Conservation (phyloP, 108 stramenopile species). For the Skeletonema potamos region DNA sequence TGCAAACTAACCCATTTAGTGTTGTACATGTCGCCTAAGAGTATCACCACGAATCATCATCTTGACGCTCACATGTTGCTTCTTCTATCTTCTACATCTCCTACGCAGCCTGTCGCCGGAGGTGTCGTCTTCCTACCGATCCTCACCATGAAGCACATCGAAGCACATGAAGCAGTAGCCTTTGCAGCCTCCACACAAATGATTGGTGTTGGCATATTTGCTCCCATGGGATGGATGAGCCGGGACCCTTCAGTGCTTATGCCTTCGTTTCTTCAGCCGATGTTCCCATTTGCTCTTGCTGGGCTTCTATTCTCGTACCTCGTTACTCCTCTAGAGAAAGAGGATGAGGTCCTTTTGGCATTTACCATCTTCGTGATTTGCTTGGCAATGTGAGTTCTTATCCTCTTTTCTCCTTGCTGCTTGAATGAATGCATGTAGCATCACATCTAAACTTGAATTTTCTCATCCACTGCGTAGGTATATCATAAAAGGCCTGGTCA, state of each 20-base stretch:
- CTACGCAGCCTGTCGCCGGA: conserved; percentile 3
- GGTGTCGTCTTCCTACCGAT: conserved; percentile 14
- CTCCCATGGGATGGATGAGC: conserved; percentile 20
- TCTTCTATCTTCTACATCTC: background rate
- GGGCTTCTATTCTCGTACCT: conserved; percentile 9
- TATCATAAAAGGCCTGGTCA: conserved; percentile 1
- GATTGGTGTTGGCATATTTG: conserved; percentile 17
- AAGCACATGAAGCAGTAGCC: conserved; percentile 13
- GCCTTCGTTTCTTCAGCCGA: conserved; percentile 6
- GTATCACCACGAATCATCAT: too few species aligned
- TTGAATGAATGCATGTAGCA: background rate
- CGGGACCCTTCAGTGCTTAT: conserved; percentile 11
- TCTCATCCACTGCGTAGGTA: background rate
- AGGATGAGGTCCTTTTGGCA: conserved; percentile 9
- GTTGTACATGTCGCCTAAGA: too few species aligned
- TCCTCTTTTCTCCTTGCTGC: background rate
- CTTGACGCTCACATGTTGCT: too few species aligned
- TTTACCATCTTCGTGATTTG: conserved; percentile 10
- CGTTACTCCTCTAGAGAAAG: conserved; percentile 6
- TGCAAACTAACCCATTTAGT: background rate
- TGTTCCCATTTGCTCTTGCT: conserved; percentile 15
- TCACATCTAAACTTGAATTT: background rate
- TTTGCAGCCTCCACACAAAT: conserved; percentile 15
- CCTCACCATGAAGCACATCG: conserved; percentile 10
- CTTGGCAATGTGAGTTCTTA: background rate